These are phyloP conservation scores for Cryphonectria naterciae DNA, from an alignment of 2,329 filamentous ascomycete genomes.

Conservation along the genomic window DNA sequence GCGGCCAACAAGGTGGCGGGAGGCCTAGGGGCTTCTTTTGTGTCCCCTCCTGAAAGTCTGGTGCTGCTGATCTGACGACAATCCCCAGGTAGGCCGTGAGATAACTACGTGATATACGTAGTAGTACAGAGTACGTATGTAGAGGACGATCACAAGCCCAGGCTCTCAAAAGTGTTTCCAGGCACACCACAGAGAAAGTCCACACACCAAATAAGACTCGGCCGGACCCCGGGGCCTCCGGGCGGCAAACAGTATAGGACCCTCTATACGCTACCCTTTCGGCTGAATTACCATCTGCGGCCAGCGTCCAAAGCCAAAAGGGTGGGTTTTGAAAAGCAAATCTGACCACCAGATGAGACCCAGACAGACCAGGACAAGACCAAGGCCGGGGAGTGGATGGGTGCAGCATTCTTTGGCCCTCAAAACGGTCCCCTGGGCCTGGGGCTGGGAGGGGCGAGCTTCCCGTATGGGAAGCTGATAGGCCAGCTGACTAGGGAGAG, in stretches of 20 bases:
- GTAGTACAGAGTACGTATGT: no score
- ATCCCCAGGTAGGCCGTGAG: neutral
- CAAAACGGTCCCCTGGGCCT: neutral
- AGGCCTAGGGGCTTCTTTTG: neutral
- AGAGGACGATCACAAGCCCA: neutral
- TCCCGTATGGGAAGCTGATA: slow-evolving; percentile 5
- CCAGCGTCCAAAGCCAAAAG: neutral
- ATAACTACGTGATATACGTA: no score
- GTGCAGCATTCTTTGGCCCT: neutral
- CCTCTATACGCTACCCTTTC: neutral
- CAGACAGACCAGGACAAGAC: neutral
- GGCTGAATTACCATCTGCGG: neutral
- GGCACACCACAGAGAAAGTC: neutral
- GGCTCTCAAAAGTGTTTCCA: neutral
- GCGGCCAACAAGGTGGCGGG: neutral
- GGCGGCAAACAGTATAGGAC: neutral
- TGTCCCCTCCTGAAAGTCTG: neutral
- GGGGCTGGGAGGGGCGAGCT: neutral
- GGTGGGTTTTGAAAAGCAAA: neutral
- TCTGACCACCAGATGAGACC: neutral
- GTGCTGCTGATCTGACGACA: neutral
- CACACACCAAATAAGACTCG: neutral
- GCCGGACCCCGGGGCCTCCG: neutral
- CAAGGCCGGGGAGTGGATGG: neutral
- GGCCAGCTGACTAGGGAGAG: neutral